Evolutionary conservation across 495 filamentous ascomycete species (phyloP).

Genomic region (Paragyromitra xinjiangensis): DNA sequence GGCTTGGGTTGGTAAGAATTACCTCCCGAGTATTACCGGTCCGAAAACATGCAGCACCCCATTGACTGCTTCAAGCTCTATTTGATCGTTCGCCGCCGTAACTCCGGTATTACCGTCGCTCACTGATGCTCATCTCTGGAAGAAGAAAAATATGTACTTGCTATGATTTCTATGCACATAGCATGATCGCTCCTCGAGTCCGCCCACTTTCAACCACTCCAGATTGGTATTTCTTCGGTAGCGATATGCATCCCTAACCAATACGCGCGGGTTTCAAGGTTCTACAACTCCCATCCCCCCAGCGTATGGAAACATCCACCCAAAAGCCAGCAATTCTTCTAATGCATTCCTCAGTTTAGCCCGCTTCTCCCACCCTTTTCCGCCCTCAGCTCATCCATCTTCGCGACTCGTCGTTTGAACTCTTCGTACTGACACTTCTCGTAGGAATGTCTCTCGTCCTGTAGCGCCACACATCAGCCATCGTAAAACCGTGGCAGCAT

Average conservation of each 20-base stretch:
- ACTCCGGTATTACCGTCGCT: neutral
- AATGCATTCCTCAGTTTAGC: conserved; percentile 44
- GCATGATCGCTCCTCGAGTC: conserved; percentile 6
- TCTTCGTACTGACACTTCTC: conserved; percentile 99
- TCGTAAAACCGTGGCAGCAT: neutral
- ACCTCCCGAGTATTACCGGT: neutral
- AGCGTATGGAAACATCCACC: neutral
- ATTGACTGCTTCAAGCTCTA: neutral
- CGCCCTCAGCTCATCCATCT: conserved; percentile 95
- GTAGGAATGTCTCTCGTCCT: conserved; percentile 96
- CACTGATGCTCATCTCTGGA: neutral
- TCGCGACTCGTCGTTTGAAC: conserved; percentile 97
- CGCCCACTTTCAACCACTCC: neutral
- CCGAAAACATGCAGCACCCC: conserved; percentile 1
- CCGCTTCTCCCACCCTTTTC: conserved; percentile 79
- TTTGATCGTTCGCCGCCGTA: neutral
- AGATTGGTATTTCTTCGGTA: conserved; percentile 15
- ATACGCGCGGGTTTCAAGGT: neutral
- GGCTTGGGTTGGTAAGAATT: conserved; percentile 3
- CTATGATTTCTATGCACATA: conserved; percentile 39
- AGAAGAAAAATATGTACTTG: conserved; percentile 31
- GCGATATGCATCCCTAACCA: neutral
- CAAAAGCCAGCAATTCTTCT: neutral
- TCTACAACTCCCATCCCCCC: neutral
- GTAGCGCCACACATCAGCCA: conserved; percentile 9